Percentiles rank a stretch among this genome's conserved stretches.
phyloP scores from a whole-genome alignment of 1,284 basidiomycete species.

The Lignosus rhinocerotis region DNA sequence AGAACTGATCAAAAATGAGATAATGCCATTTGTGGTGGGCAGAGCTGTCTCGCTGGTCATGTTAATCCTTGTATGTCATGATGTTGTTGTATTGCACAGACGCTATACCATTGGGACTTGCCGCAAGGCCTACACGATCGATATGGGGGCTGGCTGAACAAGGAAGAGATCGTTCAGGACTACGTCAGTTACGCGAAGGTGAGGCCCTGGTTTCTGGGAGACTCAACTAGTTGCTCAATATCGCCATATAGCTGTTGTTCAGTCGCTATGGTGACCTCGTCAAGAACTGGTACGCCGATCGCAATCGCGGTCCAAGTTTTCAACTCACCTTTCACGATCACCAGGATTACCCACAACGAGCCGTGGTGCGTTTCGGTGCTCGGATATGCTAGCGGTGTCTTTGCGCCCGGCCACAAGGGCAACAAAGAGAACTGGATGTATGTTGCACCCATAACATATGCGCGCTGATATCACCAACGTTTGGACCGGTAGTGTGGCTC shows the following conservation, averaged over 20 bases:
- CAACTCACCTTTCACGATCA: neutral
- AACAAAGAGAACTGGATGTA: conserved; percentile 75
- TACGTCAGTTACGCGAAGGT: conserved; percentile 62
- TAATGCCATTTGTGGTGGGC: conserved; percentile 67
- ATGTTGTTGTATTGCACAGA: conserved; percentile 40
- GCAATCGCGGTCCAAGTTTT: neutral
- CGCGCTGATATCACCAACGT: neutral
- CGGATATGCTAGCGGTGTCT: conserved; percentile 63
- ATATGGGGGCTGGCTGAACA: conserved; percentile 75
- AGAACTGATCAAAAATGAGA: conserved; percentile 58
- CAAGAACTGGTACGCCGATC: conserved; percentile 59
- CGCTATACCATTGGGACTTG: conserved; percentile 79
- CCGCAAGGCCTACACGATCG: conserved; percentile 69
- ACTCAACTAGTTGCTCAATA: neutral
- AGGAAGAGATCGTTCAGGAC: conserved; percentile 61
- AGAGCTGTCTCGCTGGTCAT: no score
- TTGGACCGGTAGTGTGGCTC: conserved; percentile 51
- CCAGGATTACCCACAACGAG: conserved; percentile 71
- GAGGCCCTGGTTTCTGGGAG: neutral
- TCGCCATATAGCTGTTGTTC: conserved; percentile 53
- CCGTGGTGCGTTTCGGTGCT: conserved; percentile 70
- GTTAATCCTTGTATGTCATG: no score
- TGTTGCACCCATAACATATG: conserved; percentile 24
- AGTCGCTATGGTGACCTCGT: conserved; percentile 71
- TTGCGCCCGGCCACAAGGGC: conserved; percentile 68